Base-by-base conservation (phyloP, 1,284 basidiomycete genomes). In the Hortiboletus rubellus region DNA sequence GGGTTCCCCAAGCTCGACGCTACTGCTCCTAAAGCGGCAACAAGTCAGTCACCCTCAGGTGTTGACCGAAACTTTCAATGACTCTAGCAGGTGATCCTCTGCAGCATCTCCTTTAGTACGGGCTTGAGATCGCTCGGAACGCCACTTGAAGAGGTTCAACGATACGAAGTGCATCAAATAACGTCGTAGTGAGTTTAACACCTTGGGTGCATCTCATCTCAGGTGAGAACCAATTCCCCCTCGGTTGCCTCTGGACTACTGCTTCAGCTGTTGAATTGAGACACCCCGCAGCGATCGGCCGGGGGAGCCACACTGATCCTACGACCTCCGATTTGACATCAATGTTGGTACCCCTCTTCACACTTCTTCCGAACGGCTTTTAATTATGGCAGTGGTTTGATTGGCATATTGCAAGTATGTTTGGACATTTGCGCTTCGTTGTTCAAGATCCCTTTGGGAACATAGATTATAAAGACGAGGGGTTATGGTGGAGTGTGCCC, bases 401-500 rank as follows among this genome's bases (percentile, higher is more conserved):
- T 40, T 50, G 48, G 12, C 49, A 41, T 17, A 49, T 45, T 30
- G 22, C 37, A n/a, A 60, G 18, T 18, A 72, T 72, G 66, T 52
- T 54, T 43, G 42, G 55, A 43, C 47, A 60, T 34, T 27, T 56
- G 27, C 47, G 12, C 27, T 43, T 52, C 45, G 15, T 54, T 34
- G 51, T 56, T 15, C 69, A 57, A 59, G 64, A 55, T 50, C 55
- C 58, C 11, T 30, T 22, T 17, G 43, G 7, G 36, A 22, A 10
- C 2, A 57, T 36, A 43, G 52, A 42, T 45, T 70, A 72, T 68
- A 72, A 70, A 57, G 54, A 60, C 41, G 67, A 45, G 4, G 24
- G 14, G 24, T 18, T 45, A 18, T 50, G 47, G 45, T 55, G 44
- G 55, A 50, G n/a, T 46, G 59, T 53, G 33, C 55, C 66, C 7